Percentiles rank a stretch among this genome's conserved stretches.
phyloP scores from a whole-genome alignment of 140 eudicot genomes.

The Stevia rebaudiana region DNA sequence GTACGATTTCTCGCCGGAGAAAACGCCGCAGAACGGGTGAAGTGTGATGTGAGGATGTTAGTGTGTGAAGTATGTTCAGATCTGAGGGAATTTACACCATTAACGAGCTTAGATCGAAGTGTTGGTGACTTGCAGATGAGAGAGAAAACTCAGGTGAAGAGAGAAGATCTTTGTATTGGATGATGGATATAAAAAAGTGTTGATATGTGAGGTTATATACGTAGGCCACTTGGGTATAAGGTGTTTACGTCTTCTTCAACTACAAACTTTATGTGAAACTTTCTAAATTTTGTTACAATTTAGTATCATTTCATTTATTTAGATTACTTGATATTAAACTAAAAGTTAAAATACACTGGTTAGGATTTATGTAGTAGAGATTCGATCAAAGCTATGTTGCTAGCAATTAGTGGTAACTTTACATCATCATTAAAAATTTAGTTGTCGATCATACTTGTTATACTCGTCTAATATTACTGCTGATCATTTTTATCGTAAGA shows the following conservation, averaged over 20 bases:
- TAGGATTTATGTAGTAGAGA: too few relatives aligned
- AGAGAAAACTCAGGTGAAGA: constrained; percentile 16
- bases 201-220: constrained; percentile 35
- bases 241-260: not conserved
- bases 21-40: not conserved
- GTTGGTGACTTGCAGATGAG: constrained; percentile 15
- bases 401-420: too few relatives aligned
- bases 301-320: too few relatives aligned
- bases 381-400: too few relatives aligned
- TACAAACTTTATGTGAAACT: not conserved
- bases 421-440: too few relatives aligned
- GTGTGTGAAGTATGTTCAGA: constrained; percentile 29
- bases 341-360: too few relatives aligned
- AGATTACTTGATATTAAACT: too few relatives aligned
- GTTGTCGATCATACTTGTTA: too few relatives aligned
- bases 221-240: constrained; percentile 9
- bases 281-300: too few relatives aligned
- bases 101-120: constrained; percentile 30
- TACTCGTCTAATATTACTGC: too few relatives aligned
- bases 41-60: not conserved
- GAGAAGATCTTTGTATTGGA: constrained; percentile 30
- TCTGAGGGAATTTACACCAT: constrained; percentile 33
- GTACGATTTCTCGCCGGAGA: not conserved
- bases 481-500: too few relatives aligned
- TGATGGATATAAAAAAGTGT: constrained; percentile 24